A percentile compares a stretch with the other conserved stretches of the same genome.
Evolutionary conservation across 2,329 filamentous ascomycete species (phyloP).

Genomic region (Colletotrichum sp.): DNA sequence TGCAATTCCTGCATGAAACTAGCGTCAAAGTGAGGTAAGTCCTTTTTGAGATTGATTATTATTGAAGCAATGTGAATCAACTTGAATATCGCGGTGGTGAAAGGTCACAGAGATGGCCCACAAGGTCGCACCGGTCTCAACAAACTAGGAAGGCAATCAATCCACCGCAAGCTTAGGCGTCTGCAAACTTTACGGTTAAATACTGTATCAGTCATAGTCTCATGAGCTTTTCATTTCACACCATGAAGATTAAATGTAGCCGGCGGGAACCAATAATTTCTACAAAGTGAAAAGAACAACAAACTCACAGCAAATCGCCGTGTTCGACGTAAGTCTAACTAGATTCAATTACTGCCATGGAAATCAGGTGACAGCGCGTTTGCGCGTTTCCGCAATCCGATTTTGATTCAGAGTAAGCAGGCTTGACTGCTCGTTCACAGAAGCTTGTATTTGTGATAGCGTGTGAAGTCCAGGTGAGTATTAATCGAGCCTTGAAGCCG

Average conservation of each 20-base stretch:
- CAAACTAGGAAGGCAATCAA: no score
- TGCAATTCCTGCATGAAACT: no score
- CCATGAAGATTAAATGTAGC: fast-evolving
- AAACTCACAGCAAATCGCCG: fast-evolving
- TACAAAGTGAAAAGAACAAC: background rate
- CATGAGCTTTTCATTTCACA: no score
- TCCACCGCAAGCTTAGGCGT: no score
- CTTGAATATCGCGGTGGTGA: fast-evolving
- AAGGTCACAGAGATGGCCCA: background rate
- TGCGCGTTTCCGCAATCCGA: background rate
- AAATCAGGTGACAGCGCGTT: background rate
- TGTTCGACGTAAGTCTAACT: background rate
- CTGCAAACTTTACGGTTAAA: background rate
- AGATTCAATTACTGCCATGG: fast-evolving
- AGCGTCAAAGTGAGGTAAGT: no score
- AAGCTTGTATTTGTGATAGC: background rate
- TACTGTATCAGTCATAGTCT: fast-evolving
- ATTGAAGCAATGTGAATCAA: background rate
- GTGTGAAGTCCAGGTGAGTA: background rate
- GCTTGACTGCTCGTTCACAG: background rate
- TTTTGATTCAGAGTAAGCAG: background rate
- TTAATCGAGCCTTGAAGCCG: background rate
- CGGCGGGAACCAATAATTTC: no score
- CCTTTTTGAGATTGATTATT: no score
- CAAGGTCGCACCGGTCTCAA: no score